These are phyloP conservation scores for Phytophthora sp. DNA, from an alignment of 352 stramenopile species.

Conservation along the genomic window DNA sequence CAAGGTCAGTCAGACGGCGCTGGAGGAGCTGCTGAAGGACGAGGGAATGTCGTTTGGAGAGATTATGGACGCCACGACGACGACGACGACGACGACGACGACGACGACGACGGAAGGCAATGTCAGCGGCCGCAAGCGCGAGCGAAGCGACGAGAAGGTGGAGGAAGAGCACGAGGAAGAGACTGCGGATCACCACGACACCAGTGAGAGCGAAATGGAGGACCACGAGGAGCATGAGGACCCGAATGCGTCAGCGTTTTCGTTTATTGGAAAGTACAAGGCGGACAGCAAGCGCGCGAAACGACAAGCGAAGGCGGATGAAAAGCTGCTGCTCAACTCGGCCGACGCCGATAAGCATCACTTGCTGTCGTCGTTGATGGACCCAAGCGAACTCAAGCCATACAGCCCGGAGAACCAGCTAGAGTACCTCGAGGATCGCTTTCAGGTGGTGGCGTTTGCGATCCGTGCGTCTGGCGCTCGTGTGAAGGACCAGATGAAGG, in stretches of 20 bases:
- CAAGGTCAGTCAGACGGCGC: slow-evolving; percentile 86
- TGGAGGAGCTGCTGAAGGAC: slow-evolving; percentile 76
- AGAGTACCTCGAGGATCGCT: slow-evolving; percentile 89
- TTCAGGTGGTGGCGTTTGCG: slow-evolving; percentile 89
- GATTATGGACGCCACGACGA: slow-evolving; percentile 46
- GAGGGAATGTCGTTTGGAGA: slow-evolving; percentile 77
- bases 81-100: background rate
- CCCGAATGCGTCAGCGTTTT: slow-evolving; percentile 50
- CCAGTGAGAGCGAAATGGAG: slow-evolving; percentile 46
- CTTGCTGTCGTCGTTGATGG: slow-evolving; percentile 49
- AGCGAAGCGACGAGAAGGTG: slow-evolving; percentile 24
- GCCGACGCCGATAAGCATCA: slow-evolving; percentile 32
- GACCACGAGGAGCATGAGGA: slow-evolving; percentile 34
- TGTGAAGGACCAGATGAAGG: slow-evolving; percentile 92
- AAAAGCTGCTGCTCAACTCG: slow-evolving; percentile 29
- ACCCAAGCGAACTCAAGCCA: slow-evolving; percentile 71
- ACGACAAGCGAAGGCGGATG: slow-evolving; percentile 27
- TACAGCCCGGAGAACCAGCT: slow-evolving; percentile 87
- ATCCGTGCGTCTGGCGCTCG: slow-evolving; percentile 83
- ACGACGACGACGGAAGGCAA: slow-evolving; percentile 3
- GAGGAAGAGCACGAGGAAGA: slow-evolving; percentile 22
- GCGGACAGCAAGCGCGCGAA: slow-evolving; percentile 39
- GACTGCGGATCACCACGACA: slow-evolving; percentile 13
- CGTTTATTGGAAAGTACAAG: slow-evolving; percentile 79
- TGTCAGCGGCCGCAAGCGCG: slow-evolving; percentile 27